Evolutionary conservation across 306 rosid species (phyloP).

Genomic region (Citrullus mucosospermus): DNA sequence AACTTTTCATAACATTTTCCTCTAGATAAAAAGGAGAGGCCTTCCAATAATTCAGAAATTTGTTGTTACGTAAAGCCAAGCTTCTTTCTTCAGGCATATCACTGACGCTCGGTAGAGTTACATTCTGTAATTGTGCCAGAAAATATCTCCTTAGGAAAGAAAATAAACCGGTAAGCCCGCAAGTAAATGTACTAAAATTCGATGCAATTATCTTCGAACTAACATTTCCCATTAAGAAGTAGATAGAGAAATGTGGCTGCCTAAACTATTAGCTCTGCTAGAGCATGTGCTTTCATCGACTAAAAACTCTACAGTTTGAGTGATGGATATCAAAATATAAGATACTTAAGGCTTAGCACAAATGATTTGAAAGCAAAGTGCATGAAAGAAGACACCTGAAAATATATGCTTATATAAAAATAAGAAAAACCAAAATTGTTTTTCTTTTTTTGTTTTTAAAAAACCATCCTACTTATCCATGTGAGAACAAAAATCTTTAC

Average conservation of each 20-base stretch:
- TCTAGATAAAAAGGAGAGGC: slow-evolving; percentile 10
- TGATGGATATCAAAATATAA: not conserved
- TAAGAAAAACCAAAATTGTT: not conserved
- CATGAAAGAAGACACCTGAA: not conserved
- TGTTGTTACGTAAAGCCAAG: not conserved
- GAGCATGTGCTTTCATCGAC: not conserved
- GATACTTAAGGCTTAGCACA: not conserved
- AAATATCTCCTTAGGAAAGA: not conserved
- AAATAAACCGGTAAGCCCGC: not conserved
- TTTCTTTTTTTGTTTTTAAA: too few relatives aligned
- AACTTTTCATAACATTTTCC: slow-evolving; percentile 8
- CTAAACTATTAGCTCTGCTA: not conserved
- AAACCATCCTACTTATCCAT: not conserved
- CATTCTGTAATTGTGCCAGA: slow-evolving; percentile 6
- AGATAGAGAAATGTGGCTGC: not conserved
- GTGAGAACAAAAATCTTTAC: not conserved
- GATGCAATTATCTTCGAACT: not conserved
- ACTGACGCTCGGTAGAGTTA: not conserved
- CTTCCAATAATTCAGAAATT: not conserved
- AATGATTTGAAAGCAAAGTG: not conserved
- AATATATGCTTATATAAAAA: not conserved
- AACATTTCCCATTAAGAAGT: not conserved
- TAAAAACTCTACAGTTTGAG: not conserved
- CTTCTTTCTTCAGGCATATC: not conserved
- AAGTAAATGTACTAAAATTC: not conserved